Base-by-base conservation (phyloP, 2,329 filamentous ascomycete species). In the Alternaria hordeiaustralica region DNA sequence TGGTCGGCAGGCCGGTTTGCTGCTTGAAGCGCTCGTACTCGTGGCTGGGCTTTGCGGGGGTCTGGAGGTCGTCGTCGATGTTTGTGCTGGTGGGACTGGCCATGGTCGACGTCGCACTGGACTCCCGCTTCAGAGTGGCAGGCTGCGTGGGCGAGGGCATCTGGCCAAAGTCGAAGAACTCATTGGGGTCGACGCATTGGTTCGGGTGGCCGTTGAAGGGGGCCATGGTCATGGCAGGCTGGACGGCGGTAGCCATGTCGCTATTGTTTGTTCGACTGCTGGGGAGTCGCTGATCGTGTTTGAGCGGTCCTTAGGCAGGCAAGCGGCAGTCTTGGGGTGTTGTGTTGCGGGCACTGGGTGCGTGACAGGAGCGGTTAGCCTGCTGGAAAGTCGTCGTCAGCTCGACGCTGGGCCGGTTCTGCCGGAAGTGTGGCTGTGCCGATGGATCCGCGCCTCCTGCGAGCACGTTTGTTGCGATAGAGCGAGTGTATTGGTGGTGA, bases 11-110 rank as follows among this genome's bases (percentile, higher is more conserved):
- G 67, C 94, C 94, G 4, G 96, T 97, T 84, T 97, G 94, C 79
- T 99, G 96, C 83, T 93, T 92, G 84, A 97, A 96, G 77, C 93
- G 89, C 75, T 94, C 92, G 85, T 98, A 98, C 82, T 97, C 93
- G 83, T 97, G 94, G 80, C 93, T 97, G 9, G 96, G 95, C 36
- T 89, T 92, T 51, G 89, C 89, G 75, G 94, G 88, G 20, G 86
- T 82, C 68, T 86, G 86, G 65, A 90, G 87, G 57, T 81, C 78
- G 57, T 81, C 78, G 58, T 84, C 82, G 61, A 90, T 79, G 36
- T 83, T 81, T 5, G 84, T 81, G 64, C 80, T 82, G n/a, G 87
- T 86, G 6, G 88, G 85, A 60, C 85, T 83, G 46, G 86, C 82
- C 56, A 87, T 85, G 66, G 84, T 82, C 6, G 86, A 81, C 8